These are phyloP conservation scores for Umbelopsis sp. DNA, from an alignment of 371 early-diverging fungal species.

Conservation along the genomic window DNA sequence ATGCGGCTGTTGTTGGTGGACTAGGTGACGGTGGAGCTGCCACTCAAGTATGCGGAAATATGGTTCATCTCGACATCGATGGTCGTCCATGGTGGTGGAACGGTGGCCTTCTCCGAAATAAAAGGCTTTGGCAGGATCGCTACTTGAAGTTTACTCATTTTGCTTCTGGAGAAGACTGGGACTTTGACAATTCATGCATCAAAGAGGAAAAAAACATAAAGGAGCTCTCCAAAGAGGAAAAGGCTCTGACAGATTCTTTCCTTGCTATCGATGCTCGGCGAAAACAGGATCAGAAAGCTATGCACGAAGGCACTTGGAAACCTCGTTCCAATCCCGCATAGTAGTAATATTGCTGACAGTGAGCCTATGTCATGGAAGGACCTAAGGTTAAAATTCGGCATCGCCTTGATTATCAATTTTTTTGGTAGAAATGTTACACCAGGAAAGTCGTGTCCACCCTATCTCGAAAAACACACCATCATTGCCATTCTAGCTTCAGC, in stretches of 20 bases:
- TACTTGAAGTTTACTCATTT: conserved; percentile 38
- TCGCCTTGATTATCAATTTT: too few species aligned
- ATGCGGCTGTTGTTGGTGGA: conserved; percentile 38
- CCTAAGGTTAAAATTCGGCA: too few species aligned
- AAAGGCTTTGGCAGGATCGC: conserved; percentile 38
- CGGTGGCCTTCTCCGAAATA: conserved; percentile 51
- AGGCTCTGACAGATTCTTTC: conserved; percentile 22
- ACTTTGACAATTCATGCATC: conserved; percentile 38
- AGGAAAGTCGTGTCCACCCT: too few species aligned
- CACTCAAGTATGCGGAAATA: conserved; percentile 17
- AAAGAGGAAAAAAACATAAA: conserved; percentile 32
- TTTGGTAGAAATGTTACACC: too few species aligned
- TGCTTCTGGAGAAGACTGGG: conserved; percentile 39
- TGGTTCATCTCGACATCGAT: conserved; percentile 39
- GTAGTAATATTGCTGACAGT: not conserved
- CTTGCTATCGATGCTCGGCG: conserved; percentile 27
- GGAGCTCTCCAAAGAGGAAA: conserved; percentile 25
- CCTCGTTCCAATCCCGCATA: not conserved
- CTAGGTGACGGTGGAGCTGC: conserved; percentile 18
- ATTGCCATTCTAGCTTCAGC: too few species aligned
- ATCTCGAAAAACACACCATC: too few species aligned
- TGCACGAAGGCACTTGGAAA: conserved; percentile 26
- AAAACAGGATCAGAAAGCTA: conserved; percentile 26
- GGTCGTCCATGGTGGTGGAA: conserved; percentile 54
- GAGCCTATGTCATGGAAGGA: too few species aligned